Conservation (phyloP, 495 filamentous ascomycete species). For the Pyrenopolyporus hunteri region DNA sequence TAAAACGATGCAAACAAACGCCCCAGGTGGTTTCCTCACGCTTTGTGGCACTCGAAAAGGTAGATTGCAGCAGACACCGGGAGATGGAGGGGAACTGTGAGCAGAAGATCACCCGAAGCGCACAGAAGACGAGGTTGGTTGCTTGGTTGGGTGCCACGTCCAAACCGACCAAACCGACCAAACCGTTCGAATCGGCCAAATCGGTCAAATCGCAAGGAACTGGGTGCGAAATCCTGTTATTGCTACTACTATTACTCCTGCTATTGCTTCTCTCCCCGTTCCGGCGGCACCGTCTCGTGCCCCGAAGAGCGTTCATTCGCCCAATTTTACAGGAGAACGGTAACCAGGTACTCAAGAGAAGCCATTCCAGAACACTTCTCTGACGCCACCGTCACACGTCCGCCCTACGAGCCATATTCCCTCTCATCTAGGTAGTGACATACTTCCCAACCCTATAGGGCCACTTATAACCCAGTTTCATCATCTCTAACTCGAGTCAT, state of each 20-base stretch:
- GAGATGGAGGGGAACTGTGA: conserved; percentile 28
- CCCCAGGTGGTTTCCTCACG: conserved; percentile 16
- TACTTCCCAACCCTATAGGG: neutral
- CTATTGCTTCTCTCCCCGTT: too few relatives aligned
- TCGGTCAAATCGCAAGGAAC: too few relatives aligned
- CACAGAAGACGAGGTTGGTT: neutral
- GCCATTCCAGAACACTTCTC: conserved; percentile 21
- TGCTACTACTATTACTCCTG: too few relatives aligned
- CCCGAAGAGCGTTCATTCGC: conserved; percentile 19
- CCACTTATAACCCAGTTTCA: neutral
- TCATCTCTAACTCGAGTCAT: conserved; percentile 2
- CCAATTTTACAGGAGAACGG: conserved; percentile 7
- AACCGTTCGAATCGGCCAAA: too few relatives aligned
- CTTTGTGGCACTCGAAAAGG: conserved; percentile 21
- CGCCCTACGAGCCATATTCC: neutral
- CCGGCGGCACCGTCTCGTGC: conserved; percentile 25
- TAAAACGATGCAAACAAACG: conserved; percentile 32
- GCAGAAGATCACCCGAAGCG: conserved; percentile 28
- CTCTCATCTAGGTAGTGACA: neutral
- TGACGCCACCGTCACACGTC: neutral
- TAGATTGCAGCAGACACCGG: conserved; percentile 26
- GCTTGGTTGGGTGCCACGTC: too few relatives aligned
- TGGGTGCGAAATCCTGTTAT: too few relatives aligned
- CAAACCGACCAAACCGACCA: too few relatives aligned
- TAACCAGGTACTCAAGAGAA: neutral